Percentiles rank a stretch among this genome's conserved stretches.
phyloP scores from a whole-genome alignment of 345 rosid species.

The Trapa incisa region DNA sequence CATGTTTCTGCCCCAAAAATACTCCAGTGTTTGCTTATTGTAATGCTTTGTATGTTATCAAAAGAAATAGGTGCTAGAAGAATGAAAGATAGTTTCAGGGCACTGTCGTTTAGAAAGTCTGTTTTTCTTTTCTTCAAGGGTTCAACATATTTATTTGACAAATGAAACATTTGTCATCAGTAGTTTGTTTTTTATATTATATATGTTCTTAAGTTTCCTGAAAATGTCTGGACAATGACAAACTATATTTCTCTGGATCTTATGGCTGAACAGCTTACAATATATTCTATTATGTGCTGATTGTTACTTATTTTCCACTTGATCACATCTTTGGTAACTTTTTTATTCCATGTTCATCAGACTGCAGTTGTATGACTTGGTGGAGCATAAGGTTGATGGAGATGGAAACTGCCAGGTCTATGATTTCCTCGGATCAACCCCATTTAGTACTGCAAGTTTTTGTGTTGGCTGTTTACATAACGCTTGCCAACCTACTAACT shows the following conservation, averaged over 20 bases:
- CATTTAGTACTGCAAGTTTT: neutral
- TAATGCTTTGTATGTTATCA: no score
- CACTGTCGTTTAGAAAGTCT: neutral
- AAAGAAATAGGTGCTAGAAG: neutral
- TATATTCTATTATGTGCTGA: neutral
- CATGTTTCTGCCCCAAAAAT: neutral
- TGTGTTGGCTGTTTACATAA: neutral
- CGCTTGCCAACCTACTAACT: no score
- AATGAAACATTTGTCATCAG: neutral
- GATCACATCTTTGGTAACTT: neutral
- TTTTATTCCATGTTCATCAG: conserved; percentile 14
- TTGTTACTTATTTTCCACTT: neutral
- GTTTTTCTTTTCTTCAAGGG: neutral
- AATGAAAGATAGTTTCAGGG: neutral
- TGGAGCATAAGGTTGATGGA: conserved; percentile 59
- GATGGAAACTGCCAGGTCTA: conserved; percentile 79
- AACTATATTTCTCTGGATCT: neutral
- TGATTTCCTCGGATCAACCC: conserved; percentile 1
- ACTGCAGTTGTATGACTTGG: conserved; percentile 39
- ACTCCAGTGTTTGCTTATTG: neutral
- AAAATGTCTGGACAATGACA: neutral
- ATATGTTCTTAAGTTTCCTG: neutral
- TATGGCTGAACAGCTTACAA: neutral
- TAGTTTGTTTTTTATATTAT: neutral
- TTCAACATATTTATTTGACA: neutral